These are phyloP conservation scores for Microbotryum lychnidis-dioicae DNA, from an alignment of 1,284 basidiomycete species.

Conservation along the genomic window DNA sequence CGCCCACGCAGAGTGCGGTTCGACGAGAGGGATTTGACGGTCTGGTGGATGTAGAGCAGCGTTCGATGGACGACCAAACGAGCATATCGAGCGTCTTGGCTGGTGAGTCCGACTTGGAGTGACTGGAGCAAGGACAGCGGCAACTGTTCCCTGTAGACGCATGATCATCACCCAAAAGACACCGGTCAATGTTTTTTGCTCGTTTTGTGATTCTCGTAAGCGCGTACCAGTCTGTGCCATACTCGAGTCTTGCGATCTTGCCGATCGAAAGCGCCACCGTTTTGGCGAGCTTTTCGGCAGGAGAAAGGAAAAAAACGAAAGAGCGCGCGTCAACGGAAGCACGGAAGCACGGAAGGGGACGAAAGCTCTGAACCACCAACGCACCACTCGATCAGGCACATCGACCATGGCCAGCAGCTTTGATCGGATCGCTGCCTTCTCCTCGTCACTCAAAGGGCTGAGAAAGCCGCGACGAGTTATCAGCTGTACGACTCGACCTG, in stretches of 20 bases:
- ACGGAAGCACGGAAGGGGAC: too few relatives aligned
- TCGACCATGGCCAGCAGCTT: conserved; percentile 28
- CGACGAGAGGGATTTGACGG: conserved; percentile 31
- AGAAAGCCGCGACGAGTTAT: neutral
- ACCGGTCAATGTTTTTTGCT: neutral
- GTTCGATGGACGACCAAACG: conserved; percentile 27
- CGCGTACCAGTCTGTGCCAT: conserved; percentile 29
- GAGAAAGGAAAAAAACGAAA: neutral
- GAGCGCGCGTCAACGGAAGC: too few relatives aligned
- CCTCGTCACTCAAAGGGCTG: conserved; percentile 21
- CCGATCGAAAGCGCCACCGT: conserved; percentile 32
- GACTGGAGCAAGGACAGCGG: conserved; percentile 25
- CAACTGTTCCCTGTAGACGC: conserved; percentile 27
- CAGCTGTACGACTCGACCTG: conserved; percentile 26
- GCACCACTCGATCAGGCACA: conserved; percentile 28
- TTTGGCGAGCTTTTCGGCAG: conserved; percentile 27
- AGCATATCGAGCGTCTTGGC: conserved; percentile 8
- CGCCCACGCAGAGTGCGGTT: conserved; percentile 31
- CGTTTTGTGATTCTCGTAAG: too few relatives aligned
- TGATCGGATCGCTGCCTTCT: conserved; percentile 28
- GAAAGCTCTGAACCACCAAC: too few relatives aligned
- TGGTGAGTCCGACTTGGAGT: conserved; percentile 17
- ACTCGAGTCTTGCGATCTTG: conserved; percentile 32
- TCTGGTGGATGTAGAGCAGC: conserved; percentile 29
- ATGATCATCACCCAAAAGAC: neutral